These are phyloP conservation scores for Plectranthus barbatus DNA, from an alignment of 257 asterid species.

Conservation along the genomic window DNA sequence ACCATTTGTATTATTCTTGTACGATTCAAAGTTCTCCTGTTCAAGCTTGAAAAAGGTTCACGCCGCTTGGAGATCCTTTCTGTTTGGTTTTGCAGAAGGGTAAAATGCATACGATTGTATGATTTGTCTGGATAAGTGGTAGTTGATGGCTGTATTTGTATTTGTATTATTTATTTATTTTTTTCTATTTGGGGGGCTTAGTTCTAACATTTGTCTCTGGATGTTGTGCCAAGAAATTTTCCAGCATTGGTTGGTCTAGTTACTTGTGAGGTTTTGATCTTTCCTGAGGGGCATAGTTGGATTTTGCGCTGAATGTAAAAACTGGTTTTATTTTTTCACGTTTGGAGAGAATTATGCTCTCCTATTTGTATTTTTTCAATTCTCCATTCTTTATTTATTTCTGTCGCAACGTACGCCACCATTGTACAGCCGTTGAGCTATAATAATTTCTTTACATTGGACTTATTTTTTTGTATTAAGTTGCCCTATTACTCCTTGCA, in stretches of 20 bases:
- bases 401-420: no score
- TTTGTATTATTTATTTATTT: no score
- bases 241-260: conserved; percentile 10
- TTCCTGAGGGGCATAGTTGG: conserved; percentile 13
- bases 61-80: background rate
- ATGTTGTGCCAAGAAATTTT: conserved; percentile 8
- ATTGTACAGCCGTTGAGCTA: no score
- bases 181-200: conserved; percentile 9
- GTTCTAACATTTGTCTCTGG: conserved; percentile 9
- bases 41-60: background rate
- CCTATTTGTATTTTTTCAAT: no score
- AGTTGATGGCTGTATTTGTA: conserved; percentile 16
- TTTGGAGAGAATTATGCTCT: no score
- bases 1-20: conserved; percentile 35
- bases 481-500: no score
- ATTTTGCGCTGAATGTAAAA: conserved; percentile 13
- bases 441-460: no score
- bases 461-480: no score
- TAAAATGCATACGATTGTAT: conserved; percentile 4
- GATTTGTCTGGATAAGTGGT: conserved; percentile 14
- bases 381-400: no score
- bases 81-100: conserved; percentile 19
- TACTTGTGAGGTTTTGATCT: conserved; percentile 28
- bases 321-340: background rate
- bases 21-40: conserved; percentile 9